Percentiles rank a stretch among this genome's conserved stretches.
Conservation (phyloP, 139 green algal species). For the Picochlorum sp. region DNA sequence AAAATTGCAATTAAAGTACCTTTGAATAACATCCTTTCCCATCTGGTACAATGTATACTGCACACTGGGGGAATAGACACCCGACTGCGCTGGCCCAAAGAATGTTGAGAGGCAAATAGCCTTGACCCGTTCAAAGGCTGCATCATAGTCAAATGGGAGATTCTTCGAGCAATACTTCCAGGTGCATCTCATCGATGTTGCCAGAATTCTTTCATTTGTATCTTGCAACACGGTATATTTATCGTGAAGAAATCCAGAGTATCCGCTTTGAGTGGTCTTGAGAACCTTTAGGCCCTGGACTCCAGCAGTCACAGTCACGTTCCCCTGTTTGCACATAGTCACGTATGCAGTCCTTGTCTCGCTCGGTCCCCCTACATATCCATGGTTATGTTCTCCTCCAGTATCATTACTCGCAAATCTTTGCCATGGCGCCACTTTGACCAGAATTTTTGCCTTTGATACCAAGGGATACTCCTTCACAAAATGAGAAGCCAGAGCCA, state of each 20-base stretch:
- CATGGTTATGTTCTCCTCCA: conserved; percentile 13
- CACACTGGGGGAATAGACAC: conserved; percentile 81
- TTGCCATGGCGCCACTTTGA: conserved; percentile 81
- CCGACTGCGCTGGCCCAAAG: conserved; percentile 64
- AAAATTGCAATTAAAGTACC: no score
- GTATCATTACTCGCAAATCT: conserved; percentile 15
- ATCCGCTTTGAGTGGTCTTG: conserved; percentile 91
- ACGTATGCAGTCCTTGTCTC: conserved; percentile 48
- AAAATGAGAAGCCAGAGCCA: conserved; percentile 77
- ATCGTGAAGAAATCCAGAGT: conserved; percentile 79
- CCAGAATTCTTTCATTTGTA: conserved; percentile 77
- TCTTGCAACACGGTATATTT: conserved; percentile 82
- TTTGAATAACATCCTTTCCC: conserved; percentile 43
- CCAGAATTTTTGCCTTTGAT: conserved; percentile 65
- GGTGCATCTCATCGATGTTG: conserved; percentile 63
- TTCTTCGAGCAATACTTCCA: conserved; percentile 47
- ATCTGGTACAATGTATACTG: conserved; percentile 90
- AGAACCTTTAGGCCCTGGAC: conserved; percentile 56
- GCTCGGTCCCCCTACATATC: conserved; percentile 11
- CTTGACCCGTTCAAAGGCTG: neutral
- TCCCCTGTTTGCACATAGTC: conserved; percentile 35
- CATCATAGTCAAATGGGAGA: neutral
- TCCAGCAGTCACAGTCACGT: conserved; percentile 44
- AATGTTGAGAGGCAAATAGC: conserved; percentile 46
- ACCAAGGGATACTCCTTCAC: conserved; percentile 67